Conservation (phyloP, 2,329 filamentous ascomycete genomes). For the Thelonectria rubi region DNA sequence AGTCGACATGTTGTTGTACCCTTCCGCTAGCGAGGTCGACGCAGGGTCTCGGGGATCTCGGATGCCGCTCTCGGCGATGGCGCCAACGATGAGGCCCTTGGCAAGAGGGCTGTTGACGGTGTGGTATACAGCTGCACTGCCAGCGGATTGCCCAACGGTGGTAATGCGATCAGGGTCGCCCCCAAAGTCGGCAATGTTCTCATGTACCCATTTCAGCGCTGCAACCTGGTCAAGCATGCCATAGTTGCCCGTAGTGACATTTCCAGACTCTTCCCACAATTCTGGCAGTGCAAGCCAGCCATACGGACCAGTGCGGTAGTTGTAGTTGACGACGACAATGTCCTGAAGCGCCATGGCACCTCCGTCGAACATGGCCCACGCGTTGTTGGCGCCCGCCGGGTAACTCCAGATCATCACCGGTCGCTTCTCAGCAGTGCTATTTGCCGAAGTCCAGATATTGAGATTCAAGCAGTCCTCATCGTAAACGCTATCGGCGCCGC, state of each 20-base stretch:
- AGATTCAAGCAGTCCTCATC: conserved; percentile 47
- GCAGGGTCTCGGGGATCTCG: conserved; percentile 18
- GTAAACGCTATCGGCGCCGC: not conserved
- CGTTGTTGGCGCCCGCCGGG: not conserved
- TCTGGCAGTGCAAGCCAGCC: conserved; percentile 12
- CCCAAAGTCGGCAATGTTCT: conserved; percentile 21
- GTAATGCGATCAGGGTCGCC: conserved; percentile 21
- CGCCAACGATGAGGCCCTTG: conserved; percentile 22
- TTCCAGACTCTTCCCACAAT: not conserved
- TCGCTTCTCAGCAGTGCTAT: not conserved
- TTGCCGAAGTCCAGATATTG: conserved; percentile 44
- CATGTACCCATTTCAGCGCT: conserved; percentile 15
- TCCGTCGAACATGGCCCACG: not conserved
- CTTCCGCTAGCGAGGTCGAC: not conserved
- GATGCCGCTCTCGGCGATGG: conserved; percentile 20
- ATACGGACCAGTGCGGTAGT: conserved; percentile 6
- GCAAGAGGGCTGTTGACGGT: conserved; percentile 19
- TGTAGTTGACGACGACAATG: conserved; percentile 10
- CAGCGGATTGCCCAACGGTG: conserved; percentile 18
- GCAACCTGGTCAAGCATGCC: conserved; percentile 19
- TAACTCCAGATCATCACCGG: conserved; percentile 5
- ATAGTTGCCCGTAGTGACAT: conserved; percentile 14
- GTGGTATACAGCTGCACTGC: conserved; percentile 16
- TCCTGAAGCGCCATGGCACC: conserved; percentile 8
- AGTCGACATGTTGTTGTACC: not conserved